Percentiles rank a stretch among this genome's conserved stretches.
Conservation (phyloP, 129 eudicot species). For the Artemisia annua region DNA sequence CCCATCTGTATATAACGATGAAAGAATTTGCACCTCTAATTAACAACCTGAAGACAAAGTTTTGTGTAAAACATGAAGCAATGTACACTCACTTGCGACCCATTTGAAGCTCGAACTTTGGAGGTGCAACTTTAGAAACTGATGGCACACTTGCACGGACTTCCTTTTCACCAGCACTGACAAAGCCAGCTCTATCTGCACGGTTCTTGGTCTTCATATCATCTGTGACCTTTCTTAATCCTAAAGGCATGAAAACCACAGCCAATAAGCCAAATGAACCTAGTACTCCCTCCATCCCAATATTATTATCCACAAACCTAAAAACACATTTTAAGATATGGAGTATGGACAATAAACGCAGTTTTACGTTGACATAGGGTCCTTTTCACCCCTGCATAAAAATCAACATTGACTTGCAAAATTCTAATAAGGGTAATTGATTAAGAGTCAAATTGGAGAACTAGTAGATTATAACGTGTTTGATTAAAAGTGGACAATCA, state of each 20-base stretch:
- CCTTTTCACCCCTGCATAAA: too few relatives aligned
- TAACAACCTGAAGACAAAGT: neutral
- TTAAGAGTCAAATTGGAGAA: too few relatives aligned
- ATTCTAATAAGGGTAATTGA: too few relatives aligned
- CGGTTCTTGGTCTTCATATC: slow-evolving; percentile 97
- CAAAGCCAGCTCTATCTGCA: slow-evolving; percentile 72
- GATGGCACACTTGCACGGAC: slow-evolving; percentile 42
- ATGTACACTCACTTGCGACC: slow-evolving; percentile 83
- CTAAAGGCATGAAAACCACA: slow-evolving; percentile 27
- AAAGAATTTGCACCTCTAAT: neutral
- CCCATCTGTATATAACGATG: slow-evolving; percentile 60
- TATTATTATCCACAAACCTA: too few relatives aligned
- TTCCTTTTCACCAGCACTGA: slow-evolving; percentile 62
- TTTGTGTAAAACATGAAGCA: neutral
- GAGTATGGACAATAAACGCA: too few relatives aligned
- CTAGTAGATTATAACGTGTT: too few relatives aligned
- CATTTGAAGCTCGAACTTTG: slow-evolving; percentile 94
- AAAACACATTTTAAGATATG: too few relatives aligned
- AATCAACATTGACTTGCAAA: too few relatives aligned
- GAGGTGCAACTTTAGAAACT: slow-evolving; percentile 75
- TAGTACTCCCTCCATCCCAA: too few relatives aligned
- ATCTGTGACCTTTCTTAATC: slow-evolving; percentile 83
- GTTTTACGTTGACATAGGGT: too few relatives aligned
- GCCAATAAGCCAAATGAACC: slow-evolving; percentile 9
- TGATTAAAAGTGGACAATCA: too few relatives aligned